These are phyloP conservation scores for Exobasidium cylindrosporum DNA, from an alignment of 1,284 basidiomycete genomes.

Conservation along the genomic window DNA sequence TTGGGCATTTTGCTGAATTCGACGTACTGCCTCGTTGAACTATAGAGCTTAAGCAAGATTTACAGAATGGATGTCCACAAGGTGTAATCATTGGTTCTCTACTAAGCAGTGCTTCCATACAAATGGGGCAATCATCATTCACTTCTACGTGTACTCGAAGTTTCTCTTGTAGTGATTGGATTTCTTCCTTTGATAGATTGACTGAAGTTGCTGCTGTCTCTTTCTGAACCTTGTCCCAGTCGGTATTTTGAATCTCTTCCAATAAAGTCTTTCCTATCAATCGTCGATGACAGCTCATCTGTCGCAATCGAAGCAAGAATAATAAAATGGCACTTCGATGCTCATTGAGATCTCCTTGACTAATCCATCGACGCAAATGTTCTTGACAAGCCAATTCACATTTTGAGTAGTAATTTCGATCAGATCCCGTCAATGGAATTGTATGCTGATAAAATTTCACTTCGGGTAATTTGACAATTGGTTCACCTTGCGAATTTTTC, in stretches of 20 bases:
- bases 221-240: constrained; percentile 56
- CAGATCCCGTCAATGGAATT: constrained; percentile 68
- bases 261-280: constrained; percentile 74
- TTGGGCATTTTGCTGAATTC: constrained; percentile 65
- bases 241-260: constrained; percentile 65
- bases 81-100: constrained; percentile 68
- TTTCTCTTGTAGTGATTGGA: constrained; percentile 62
- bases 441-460: constrained; percentile 57
- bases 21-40: constrained; percentile 60
- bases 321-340: constrained; percentile 62
- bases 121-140: constrained; percentile 75
- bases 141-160: constrained; percentile 73
- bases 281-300: constrained; percentile 75
- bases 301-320: constrained; percentile 80
- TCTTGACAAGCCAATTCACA: constrained; percentile 67
- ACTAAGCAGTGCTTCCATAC: constrained; percentile 62
- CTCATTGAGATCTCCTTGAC: constrained; percentile 25
- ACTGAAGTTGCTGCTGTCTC: background rate
- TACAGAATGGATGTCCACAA: constrained; percentile 74
- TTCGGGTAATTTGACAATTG: constrained; percentile 13
- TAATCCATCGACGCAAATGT: constrained; percentile 65
- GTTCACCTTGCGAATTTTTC: constrained; percentile 55
- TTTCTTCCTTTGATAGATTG: constrained; percentile 22
- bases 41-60: constrained; percentile 62
- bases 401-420: constrained; percentile 71